These are phyloP conservation scores for Cladosporium sp. DNA, from an alignment of 2,329 filamentous ascomycete genomes.

Conservation along the genomic window DNA sequence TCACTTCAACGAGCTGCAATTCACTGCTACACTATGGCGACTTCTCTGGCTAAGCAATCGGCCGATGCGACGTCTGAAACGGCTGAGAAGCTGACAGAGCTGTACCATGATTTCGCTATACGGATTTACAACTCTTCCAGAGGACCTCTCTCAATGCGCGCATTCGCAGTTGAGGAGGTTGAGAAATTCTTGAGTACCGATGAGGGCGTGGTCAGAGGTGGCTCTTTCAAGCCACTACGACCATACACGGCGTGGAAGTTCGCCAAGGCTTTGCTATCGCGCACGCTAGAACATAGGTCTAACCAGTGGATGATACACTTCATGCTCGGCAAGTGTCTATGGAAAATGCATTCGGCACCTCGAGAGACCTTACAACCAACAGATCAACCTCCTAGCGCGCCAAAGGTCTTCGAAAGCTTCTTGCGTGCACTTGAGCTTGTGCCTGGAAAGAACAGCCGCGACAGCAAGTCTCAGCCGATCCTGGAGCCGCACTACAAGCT, in stretches of 20 bases:
- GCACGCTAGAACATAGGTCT: slow-evolving; percentile 60
- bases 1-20: slow-evolving; percentile 78
- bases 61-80: slow-evolving; percentile 58
- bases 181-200: slow-evolving; percentile 59
- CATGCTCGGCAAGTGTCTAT: slow-evolving; percentile 70
- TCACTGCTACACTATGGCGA: slow-evolving; percentile 73
- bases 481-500: slow-evolving; percentile 94
- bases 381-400: slow-evolving; percentile 36
- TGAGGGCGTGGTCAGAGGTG: slow-evolving; percentile 58
- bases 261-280: slow-evolving; percentile 61
- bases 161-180: slow-evolving; percentile 64
- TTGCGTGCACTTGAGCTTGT: slow-evolving; percentile 62
- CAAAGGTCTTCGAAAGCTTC: slow-evolving; percentile 59
- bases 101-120: slow-evolving; percentile 69
- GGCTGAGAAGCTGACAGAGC: slow-evolving; percentile 60
- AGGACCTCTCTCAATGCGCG: slow-evolving; percentile 68
- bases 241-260: slow-evolving; percentile 66
- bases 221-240: slow-evolving; percentile 60
- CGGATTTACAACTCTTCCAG: slow-evolving; percentile 69
- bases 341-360: slow-evolving; percentile 65
- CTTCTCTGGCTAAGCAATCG: slow-evolving; percentile 61
- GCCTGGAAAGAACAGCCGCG: slow-evolving; percentile 56
- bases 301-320: slow-evolving; percentile 69
- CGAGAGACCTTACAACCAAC: slow-evolving; percentile 21
- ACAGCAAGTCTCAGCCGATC: slow-evolving; percentile 71